Evolutionary conservation across 371 early-diverging fungal genomes (phyloP).

Genomic region (Mortierella sp.): DNA sequence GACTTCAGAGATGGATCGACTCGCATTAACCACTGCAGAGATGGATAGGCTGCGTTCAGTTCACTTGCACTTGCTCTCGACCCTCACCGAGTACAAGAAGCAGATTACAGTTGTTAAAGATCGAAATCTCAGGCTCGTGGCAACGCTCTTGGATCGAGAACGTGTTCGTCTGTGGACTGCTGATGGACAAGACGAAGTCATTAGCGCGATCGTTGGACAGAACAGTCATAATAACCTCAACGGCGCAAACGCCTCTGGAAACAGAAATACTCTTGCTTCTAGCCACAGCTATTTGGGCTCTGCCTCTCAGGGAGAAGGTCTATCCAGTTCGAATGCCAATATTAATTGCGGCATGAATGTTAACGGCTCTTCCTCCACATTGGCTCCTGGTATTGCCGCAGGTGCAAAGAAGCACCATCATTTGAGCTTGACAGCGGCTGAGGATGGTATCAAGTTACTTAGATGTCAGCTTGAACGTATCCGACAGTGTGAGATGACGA

Average conservation of each 20-base stretch:
- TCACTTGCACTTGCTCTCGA: constrained; percentile 56
- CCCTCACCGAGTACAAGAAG: constrained; percentile 54
- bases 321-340: not conserved
- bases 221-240: constrained; percentile 15
- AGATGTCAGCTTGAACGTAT: constrained; percentile 53
- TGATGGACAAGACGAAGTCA: constrained; percentile 52
- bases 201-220: constrained; percentile 51
- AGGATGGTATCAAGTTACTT: constrained; percentile 53
- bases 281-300: constrained; percentile 17
- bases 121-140: constrained; percentile 44
- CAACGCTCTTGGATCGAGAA: constrained; percentile 52
- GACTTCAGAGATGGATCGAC: constrained; percentile 63
- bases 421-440: constrained; percentile 48
- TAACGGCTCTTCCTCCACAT: constrained; percentile 2
- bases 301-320: constrained; percentile 16
- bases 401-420: constrained; percentile 52
- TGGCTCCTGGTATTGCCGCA: constrained; percentile 26
- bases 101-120: constrained; percentile 55
- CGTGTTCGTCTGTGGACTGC: constrained; percentile 53
- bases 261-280: constrained; percentile 1
- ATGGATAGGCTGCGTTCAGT: constrained; percentile 67
- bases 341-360: not conserved
- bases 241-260: not conserved
- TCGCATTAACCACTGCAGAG: constrained; percentile 70
- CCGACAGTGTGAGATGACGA: constrained; percentile 52